phyloP scores from a whole-genome alignment of 73 alveolate genomes.

The Diophrys sp. region DNA sequence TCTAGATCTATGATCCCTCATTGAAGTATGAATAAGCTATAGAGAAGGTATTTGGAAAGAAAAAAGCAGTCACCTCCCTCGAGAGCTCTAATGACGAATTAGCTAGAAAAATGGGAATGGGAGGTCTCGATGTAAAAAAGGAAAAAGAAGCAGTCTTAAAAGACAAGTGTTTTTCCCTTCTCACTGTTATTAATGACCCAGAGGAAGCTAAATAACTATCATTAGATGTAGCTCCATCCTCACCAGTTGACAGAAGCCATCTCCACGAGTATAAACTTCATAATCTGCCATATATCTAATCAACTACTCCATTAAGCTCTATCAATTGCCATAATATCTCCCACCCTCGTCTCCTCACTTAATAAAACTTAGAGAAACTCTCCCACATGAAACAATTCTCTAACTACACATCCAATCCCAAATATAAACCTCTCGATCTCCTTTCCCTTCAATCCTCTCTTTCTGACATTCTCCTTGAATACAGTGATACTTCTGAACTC shows the following conservation, averaged over 20 bases:
- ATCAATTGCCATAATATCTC: not conserved
- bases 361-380: too few relatives aligned
- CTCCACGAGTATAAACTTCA: not conserved
- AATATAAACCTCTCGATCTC: constrained; percentile 1
- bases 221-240: not conserved
- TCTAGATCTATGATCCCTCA: too few relatives aligned
- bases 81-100: not conserved
- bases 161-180: too few relatives aligned
- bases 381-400: not conserved
- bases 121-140: not conserved
- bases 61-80: too few relatives aligned
- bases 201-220: not conserved
- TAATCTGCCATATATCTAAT: not conserved
- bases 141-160: not conserved
- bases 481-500: constrained; percentile 13
- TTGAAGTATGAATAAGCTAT: too few relatives aligned
- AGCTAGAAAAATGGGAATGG: not conserved
- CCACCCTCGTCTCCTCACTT: not conserved
- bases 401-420: not conserved
- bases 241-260: not conserved
- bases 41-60: too few relatives aligned
- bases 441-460: constrained; percentile 17
- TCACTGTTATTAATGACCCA: not conserved
- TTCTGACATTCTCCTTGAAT: constrained; percentile 22
- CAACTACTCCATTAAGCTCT: not conserved